phyloP scores from a whole-genome alignment of 192 early-diverging fungal species.

The Podochytrium sp. region DNA sequence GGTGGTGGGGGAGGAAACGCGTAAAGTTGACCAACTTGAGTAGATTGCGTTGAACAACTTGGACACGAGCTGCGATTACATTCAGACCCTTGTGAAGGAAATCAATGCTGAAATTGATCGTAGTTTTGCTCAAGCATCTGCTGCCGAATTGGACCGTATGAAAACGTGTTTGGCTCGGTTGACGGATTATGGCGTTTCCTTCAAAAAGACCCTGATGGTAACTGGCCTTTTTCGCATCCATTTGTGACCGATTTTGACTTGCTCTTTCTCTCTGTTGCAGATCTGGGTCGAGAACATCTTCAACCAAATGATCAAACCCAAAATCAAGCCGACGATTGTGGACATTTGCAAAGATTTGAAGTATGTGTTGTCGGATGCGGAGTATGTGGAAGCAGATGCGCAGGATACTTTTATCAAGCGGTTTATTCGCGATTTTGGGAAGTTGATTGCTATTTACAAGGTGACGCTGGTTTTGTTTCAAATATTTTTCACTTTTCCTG shows the following conservation, averaged over 20 bases:
- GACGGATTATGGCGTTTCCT: constrained; percentile 61
- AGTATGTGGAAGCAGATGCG: constrained; percentile 78
- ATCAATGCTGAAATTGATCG: constrained; percentile 61
- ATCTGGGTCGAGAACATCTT: constrained; percentile 85
- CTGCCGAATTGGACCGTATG: constrained; percentile 36
- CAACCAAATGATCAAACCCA: constrained; percentile 75
- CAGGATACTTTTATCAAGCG: constrained; percentile 79
- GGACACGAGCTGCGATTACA: constrained; percentile 81
- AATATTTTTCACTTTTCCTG: constrained; percentile 19
- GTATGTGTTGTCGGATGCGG: constrained; percentile 90
- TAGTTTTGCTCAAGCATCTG: constrained; percentile 49
- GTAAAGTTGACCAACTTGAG: neutral
- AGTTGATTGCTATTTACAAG: constrained; percentile 61
- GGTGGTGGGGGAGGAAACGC: neutral
- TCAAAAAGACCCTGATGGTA: constrained; percentile 71
- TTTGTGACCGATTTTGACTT: neutral
- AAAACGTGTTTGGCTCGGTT: constrained; percentile 63
- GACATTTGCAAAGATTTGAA: constrained; percentile 84
- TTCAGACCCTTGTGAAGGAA: constrained; percentile 72
- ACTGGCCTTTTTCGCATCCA: constrained; percentile 4
- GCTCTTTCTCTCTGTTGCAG: constrained; percentile 40
- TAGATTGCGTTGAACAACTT: constrained; percentile 85
- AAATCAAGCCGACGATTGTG: constrained; percentile 72
- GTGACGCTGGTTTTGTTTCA: constrained; percentile 36
- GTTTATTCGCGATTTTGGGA: constrained; percentile 73